Base-by-base conservation (phyloP, 805 yeast genomes). In the Spathaspora gorwiae region DNA sequence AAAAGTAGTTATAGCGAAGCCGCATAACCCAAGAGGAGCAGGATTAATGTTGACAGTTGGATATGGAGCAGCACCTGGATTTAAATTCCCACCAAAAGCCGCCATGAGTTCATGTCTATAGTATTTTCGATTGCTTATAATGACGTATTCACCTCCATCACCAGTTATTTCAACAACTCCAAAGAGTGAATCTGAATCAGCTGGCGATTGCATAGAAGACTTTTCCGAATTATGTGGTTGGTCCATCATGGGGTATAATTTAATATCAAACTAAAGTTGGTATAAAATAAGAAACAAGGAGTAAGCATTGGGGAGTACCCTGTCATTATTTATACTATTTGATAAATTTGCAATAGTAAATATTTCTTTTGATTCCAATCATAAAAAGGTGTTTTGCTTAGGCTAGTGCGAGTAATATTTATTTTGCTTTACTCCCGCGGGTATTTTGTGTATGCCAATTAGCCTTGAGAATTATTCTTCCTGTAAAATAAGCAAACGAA, bases 1-100 rank as follows among this genome's bases (percentile, higher is more conserved):
- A 60, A 82, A 80, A 5, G 86, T 80, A 4, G 86, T 79, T 47
- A 81, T 55, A 2, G 86, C 83, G 56, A 82, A 82, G 0, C 79
- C 86, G 34, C 73, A 65, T 40, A 83, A 59, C 7, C 87, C 88
- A 36, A 82, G 62, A 7, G 87, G 85, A 32, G 83, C 83, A 11
- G 87, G 85, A 57, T 81, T 81, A 39, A 79, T 87, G 53, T 82
- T 72, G 51, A 74, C 74, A 19, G 24, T 59, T 12, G 92, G 76
- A 39, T 51, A 56, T 12, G 68, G 66, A 0, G 62, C 37, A n/a
- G 54, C 51, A 35, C 68, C 69, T 3, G 70, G 66, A 46, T 59
- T 62, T 53, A 66, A 59, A 15, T 58, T 57, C 53, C 70, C 70
- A 30, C 69, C 70, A 46, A 66, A 66, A 3, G 72, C 72, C 12